Evolutionary conservation across 176 grass and related monocot species (phyloP).

Genomic region (Chloris gayana): DNA sequence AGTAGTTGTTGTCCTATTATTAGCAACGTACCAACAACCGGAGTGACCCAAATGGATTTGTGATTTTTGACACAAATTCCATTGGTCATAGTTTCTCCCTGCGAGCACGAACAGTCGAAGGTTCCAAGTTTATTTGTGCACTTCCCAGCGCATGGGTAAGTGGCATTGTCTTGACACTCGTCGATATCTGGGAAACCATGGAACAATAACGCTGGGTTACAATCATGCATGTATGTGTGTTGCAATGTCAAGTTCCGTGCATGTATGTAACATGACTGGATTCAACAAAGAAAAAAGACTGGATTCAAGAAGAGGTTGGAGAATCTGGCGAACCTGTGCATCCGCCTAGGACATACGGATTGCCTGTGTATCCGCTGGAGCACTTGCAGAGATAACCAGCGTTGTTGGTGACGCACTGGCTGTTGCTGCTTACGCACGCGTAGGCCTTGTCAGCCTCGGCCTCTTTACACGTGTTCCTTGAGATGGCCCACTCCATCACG

Average conservation of each 20-base stretch:
- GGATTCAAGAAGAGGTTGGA: background rate
- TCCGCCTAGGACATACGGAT: conserved; percentile 13
- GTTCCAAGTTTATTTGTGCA: conserved; percentile 19
- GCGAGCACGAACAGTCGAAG: background rate
- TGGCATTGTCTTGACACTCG: conserved; percentile 12
- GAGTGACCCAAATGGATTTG: background rate
- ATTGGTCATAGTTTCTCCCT: background rate
- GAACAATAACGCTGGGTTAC: too few species aligned
- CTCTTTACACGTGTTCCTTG: background rate
- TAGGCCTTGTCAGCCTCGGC: conserved; percentile 4
- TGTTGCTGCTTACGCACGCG: conserved; percentile 14
- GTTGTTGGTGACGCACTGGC: background rate
- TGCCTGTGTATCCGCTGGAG: conserved; percentile 6
- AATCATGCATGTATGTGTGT: too few species aligned
- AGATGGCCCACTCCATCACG: conserved; percentile 28
- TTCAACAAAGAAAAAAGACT: background rate
- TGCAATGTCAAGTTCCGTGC: too few species aligned
- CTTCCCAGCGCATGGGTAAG: background rate
- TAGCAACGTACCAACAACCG: background rate
- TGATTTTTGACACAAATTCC: background rate
- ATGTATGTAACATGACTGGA: too few species aligned
- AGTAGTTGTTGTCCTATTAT: too few species aligned
- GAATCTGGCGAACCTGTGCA: conserved; percentile 35
- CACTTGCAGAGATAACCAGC: conserved; percentile 21
- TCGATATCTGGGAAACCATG: conserved; percentile 36